Base-by-base conservation (phyloP, 306 rosid species). In the Prunus padus region DNA sequence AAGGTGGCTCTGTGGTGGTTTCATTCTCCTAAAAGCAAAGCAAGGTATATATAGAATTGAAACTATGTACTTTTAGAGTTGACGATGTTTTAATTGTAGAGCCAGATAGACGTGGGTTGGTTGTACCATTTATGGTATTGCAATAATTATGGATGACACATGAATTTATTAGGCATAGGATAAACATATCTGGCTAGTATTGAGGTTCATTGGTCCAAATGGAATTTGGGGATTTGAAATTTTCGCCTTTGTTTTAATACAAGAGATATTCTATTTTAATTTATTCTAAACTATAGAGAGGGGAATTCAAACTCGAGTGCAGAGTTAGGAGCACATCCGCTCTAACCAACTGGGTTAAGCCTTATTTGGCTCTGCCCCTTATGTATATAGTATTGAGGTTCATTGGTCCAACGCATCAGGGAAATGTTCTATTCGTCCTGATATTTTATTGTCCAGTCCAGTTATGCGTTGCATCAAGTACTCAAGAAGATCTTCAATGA, bases 271-370 rank as follows among this genome's bases (percentile, higher is more conserved):
- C 6, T 1, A 6, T 1, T 37, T 37, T 6, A 37, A 37, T 7
- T 0, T 37, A 37, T 5, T 37, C 2, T 6, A 7, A 37, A 37
- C 7, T 37, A 37, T 1, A 0, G 2, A 7, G 0, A 7, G 2
- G 0, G 0, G 0, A 1, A 37, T 6, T 37, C 42, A 37, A 37
- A 37, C 42, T 37, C 0, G 0, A 37, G 0, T 37, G 2, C 9
- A 6, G 0, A 37, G 0, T 7, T 2, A 0, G 2, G 2, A 37
- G 0, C 42, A 37, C 9, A 37, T 0, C 0, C 9, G 1, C 42
- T 37, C 42, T 37, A 37, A 37, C 9, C 2, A 37, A 37, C 42
- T 37, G 0, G 42, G 0, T 9, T 37, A 7, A 37, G 0, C 0
- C 2, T 5, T 37, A 9, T 37, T 9, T 33, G 0, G 0, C 42